Evolutionary conservation across 106 monocot species (phyloP), one percentile per base, ranked within the genome.

Genomic region (Dioscorea dumetorum): DNA sequence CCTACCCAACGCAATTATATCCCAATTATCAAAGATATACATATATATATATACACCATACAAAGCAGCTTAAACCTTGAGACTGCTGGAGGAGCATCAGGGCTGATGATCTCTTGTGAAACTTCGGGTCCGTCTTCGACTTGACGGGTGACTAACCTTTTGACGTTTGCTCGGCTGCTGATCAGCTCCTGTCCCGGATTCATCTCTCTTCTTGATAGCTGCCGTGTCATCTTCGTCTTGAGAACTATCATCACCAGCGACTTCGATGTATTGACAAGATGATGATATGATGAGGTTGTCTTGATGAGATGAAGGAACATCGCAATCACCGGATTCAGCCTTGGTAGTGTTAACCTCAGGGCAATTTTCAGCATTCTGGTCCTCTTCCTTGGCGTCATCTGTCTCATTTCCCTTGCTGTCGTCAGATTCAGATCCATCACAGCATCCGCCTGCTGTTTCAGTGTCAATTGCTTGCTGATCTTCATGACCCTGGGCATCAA

Each of bases 121-220:
- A 5, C 32, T 58, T 69, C 69, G 9, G 9, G 57, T 21, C 16
- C 24, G 33, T 58, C 69, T 69, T 58, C 69, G 31, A 2, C 8
- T 1, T 57, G 57, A 32, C 0, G n/a, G 12, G 35, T 14, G 57
- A 24, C 0, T 24, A 13, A 69, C 9, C 69, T 69, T 69, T 17
- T 24, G 69, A 12, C 69, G 69, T 35, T 69, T 69, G 22, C 2
- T 14, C 11, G 57, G 4, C n/a, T 34, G 57, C 21, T 69, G 57
- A 56, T 41, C 58, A 20, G 35, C n/a, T 57, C 12, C 8, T 57
- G 13, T 58, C 10, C n/a, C 24, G 10, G 13, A 4, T 35, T 58
- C 69, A 5, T 16, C 35, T 33, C 21, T 57, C 13, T 11, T 3
- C 22, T n/a, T 31, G n/a, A 28, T n/a, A 18, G 18, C 12, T 18